Evolutionary conservation across 1,284 basidiomycete genomes (phyloP).

Genomic region (Kwoniella shivajii): DNA sequence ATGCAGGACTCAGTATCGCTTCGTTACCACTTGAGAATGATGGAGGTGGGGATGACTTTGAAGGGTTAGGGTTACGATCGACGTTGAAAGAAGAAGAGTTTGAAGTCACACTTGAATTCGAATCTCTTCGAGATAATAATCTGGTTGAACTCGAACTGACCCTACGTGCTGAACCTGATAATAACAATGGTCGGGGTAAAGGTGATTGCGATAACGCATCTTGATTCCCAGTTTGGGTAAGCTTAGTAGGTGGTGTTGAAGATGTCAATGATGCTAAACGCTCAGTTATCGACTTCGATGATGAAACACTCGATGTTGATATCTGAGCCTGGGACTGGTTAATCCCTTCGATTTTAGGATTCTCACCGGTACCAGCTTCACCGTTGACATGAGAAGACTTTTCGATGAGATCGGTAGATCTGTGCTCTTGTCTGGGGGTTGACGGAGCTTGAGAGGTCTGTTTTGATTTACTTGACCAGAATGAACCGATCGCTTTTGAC

Average conservation of each 20-base stretch:
- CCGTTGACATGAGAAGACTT: too few relatives aligned
- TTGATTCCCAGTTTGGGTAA: not conserved
- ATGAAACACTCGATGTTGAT: not conserved
- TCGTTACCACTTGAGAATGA: not conserved
- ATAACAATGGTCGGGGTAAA: constrained; percentile 31
- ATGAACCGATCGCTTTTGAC: constrained; percentile 7
- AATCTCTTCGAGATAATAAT: constrained; percentile 2
- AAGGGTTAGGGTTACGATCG: not conserved
- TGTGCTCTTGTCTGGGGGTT: too few relatives aligned
- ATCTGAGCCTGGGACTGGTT: not conserved
- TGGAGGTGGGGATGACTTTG: not conserved
- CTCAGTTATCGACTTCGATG: not conserved
- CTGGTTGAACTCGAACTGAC: not conserved
- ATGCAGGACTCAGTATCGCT: constrained; percentile 5
- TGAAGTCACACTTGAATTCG: not conserved
- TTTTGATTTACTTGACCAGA: too few relatives aligned
- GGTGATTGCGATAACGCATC: not conserved
- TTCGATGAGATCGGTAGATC: too few relatives aligned
- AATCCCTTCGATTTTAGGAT: too few relatives aligned
- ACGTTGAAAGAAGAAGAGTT: not conserved
- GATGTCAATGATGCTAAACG: not conserved
- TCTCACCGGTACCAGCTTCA: not conserved
- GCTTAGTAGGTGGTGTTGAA: not conserved
- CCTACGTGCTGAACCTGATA: constrained; percentile 6
- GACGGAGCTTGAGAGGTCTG: too few relatives aligned